Percentiles rank a stretch among this genome's conserved stretches.
phyloP scores from a whole-genome alignment of 805 yeast species.

The Ogataea pini region DNA sequence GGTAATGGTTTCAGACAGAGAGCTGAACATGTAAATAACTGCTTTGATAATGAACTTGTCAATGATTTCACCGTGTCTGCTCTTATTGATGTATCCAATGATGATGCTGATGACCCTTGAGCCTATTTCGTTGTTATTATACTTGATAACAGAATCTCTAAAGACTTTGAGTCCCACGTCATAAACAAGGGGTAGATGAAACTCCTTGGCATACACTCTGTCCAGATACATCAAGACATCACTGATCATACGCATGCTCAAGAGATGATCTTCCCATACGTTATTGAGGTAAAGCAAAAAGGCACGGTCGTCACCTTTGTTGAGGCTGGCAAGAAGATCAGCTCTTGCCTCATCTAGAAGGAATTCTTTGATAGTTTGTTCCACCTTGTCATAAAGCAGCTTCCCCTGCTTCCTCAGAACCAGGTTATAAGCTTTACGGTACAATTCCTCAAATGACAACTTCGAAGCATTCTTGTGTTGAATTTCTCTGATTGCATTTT shows the following conservation, averaged over 20 bases:
- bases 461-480: slow-evolving; percentile 69
- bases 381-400: slow-evolving; percentile 62
- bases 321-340: slow-evolving; percentile 17
- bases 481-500: slow-evolving; percentile 71
- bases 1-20: slow-evolving; percentile 45
- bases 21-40: slow-evolving; percentile 69
- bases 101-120: slow-evolving; percentile 47
- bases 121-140: slow-evolving; percentile 53
- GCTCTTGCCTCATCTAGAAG: slow-evolving; percentile 36
- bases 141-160: slow-evolving; percentile 57
- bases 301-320: slow-evolving; percentile 24
- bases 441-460: slow-evolving; percentile 79
- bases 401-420: slow-evolving; percentile 73
- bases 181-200: slow-evolving; percentile 59
- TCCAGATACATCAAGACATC: slow-evolving; percentile 87
- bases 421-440: slow-evolving; percentile 73
- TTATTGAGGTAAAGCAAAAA: slow-evolving; percentile 36
- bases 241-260: slow-evolving; percentile 73
- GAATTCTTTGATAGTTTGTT: slow-evolving; percentile 47
- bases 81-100: slow-evolving; percentile 55
- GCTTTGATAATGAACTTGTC: slow-evolving; percentile 62
- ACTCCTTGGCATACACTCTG: slow-evolving; percentile 76
- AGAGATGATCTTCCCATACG: slow-evolving; percentile 73
- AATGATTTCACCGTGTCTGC: slow-evolving; percentile 54
- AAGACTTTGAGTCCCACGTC: slow-evolving; percentile 75